Evolutionary conservation across 495 filamentous ascomycete species (phyloP), one percentile per base, ranked within the genome.

Genomic region (Hypoxylon cercidicola): DNA sequence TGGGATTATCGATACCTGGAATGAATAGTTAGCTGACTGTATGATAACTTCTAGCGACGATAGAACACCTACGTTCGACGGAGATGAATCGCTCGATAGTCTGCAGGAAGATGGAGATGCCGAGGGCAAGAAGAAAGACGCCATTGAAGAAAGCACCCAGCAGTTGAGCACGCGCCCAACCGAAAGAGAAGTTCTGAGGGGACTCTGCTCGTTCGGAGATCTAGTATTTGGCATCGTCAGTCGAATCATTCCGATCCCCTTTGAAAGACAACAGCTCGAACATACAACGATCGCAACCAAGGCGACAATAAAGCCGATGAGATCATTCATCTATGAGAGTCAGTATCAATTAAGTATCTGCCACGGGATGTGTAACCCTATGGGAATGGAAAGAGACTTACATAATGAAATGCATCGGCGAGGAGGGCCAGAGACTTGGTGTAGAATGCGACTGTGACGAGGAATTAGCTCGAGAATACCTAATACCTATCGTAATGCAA

Each of bases 321-420:
- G 86, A 84, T 98, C 94, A 72, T 97, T 98, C 57, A 98, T 77
- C 91, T 93, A 57, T 13, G 12, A 39, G 10, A 15, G 10, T 71
- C 18, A 68, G 56, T 39, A 10, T 71, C 16, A 68, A 55, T 43
- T 35, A 46, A 32, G 23, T 8, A 23, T 20, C 10, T 11, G 10
- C 8, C 30, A 10, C 30, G 9, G 5, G 8, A 32, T 19, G 30
- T 8, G 13, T 18, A 7, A 59, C 1, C 13, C 5, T 5, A 55
- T 21, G 19, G 11, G 40, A n/a, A 49, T 16, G 19, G 11, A 18
- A 13, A 43, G 49, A 20, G 51, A 63, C 82, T 69, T 79, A 94
- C 92, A 87, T 97, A 96, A 71, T 98, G 94, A 77, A 97, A 97
- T 23, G 93, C 92, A 80, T 98, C 94, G 39, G 94, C 94, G 46